Evolutionary conservation across 768 basidiomycete genomes (phyloP).

Genomic region (Sistotremastrum niveocremeum): DNA sequence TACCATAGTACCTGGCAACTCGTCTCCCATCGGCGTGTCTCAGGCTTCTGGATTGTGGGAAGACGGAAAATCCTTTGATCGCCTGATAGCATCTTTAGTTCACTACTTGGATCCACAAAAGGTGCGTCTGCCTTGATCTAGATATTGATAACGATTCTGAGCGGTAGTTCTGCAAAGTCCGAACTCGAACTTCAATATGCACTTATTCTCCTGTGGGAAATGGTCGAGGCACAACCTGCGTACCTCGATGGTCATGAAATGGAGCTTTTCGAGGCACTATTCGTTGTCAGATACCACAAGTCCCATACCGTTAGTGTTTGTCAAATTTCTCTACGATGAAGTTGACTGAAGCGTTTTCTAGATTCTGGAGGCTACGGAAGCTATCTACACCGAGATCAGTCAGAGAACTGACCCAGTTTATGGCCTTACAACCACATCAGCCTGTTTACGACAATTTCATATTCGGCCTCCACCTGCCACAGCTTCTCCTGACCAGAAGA

Average conservation of each 20-base stretch:
- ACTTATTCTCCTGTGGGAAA: slow-evolving; percentile 72
- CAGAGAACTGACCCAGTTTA: slow-evolving; percentile 69
- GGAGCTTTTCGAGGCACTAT: slow-evolving; percentile 56
- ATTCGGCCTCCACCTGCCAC: slow-evolving; percentile 30
- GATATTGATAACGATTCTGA: slow-evolving; percentile 6
- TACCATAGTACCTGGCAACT: slow-evolving; percentile 29
- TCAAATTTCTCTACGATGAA: slow-evolving; percentile 1
- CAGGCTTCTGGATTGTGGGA: slow-evolving; percentile 56
- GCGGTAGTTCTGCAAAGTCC: slow-evolving; percentile 25
- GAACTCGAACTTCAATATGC: slow-evolving; percentile 62
- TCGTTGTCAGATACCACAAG: slow-evolving; percentile 62
- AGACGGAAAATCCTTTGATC: slow-evolving; percentile 54
- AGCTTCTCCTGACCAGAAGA: slow-evolving; percentile 39
- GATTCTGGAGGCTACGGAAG: slow-evolving; percentile 75
- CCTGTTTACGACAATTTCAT: slow-evolving; percentile 52
- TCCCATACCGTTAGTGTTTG: slow-evolving; percentile 44
- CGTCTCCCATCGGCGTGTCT: slow-evolving; percentile 30
- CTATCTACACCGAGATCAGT: slow-evolving; percentile 64
- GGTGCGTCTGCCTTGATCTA: slow-evolving; percentile 27
- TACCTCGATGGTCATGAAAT: slow-evolving; percentile 71
- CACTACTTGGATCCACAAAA: slow-evolving; percentile 46
- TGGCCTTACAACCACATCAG: slow-evolving; percentile 73
- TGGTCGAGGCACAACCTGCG: slow-evolving; percentile 58
- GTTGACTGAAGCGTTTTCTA: slow-evolving; percentile 16
- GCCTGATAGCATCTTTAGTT: slow-evolving; percentile 51